Percentiles rank a stretch among this genome's conserved stretches.
These are phyloP conservation scores for Trifolium subterraneum DNA, from an alignment of 306 rosid species.

Conservation along the genomic window DNA sequence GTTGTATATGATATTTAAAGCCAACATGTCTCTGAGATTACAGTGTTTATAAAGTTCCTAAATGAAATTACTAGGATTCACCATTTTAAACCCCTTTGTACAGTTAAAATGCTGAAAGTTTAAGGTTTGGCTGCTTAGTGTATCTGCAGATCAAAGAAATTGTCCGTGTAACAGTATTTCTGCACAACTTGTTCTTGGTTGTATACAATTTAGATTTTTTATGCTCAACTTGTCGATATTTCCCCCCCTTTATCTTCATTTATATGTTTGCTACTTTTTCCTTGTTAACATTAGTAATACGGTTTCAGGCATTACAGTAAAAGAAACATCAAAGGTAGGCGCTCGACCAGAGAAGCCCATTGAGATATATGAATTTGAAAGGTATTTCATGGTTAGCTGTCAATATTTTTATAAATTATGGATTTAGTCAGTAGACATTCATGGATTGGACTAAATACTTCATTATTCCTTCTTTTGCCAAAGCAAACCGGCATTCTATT, in stretches of 20 bases:
- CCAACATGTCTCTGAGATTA: background rate
- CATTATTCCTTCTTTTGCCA: too few relatives aligned
- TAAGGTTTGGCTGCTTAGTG: background rate
- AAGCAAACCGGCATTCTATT: background rate
- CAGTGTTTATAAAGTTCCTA: too few relatives aligned
- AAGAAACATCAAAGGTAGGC: constrained; percentile 86
- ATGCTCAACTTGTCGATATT: background rate
- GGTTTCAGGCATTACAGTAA: constrained; percentile 69
- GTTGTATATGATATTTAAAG: background rate
- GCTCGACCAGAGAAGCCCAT: constrained; percentile 93
- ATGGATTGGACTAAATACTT: too few relatives aligned
- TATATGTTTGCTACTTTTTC: background rate
- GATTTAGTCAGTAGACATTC: too few relatives aligned
- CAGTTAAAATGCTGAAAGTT: constrained; percentile 6
- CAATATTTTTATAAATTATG: background rate
- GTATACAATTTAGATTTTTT: constrained; percentile 12
- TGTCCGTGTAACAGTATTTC: background rate
- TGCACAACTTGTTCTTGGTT: background rate
- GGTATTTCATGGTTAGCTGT: constrained; percentile 56
- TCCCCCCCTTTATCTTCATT: background rate
- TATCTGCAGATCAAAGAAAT: background rate
- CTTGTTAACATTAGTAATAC: constrained; percentile 33
- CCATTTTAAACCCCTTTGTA: constrained; percentile 22
- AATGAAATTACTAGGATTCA: background rate
- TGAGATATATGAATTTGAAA: constrained; percentile 93